Evolutionary conservation across 2,329 filamentous ascomycete species (phyloP).

Genomic region (Fusarium sp.): DNA sequence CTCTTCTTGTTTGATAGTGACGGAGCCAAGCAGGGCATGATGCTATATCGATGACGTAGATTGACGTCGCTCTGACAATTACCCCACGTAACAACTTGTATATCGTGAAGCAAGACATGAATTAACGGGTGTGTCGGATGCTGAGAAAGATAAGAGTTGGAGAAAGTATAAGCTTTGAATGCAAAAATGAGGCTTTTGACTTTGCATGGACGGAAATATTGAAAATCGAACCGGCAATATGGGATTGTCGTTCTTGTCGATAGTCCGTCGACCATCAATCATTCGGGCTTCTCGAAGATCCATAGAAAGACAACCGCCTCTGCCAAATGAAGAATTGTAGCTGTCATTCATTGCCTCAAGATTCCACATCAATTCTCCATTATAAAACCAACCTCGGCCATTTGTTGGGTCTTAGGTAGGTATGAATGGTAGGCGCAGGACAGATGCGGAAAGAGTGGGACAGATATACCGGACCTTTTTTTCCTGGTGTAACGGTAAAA

Average conservation of each 20-base stretch:
- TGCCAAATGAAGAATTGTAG: not conserved
- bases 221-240: not conserved
- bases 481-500: conserved; percentile 4
- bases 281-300: not conserved
- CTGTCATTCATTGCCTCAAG: conserved; percentile 8
- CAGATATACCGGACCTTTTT: conserved; percentile 9
- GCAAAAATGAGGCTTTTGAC: fast-evolving
- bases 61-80: conserved; percentile 32
- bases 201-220: not conserved
- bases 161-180: not conserved
- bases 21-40: conserved; percentile 21
- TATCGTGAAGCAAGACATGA: not conserved
- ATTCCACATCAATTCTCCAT: conserved; percentile 23
- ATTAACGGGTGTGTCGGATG: not conserved
- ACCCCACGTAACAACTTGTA: conserved; percentile 2
- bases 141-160: not conserved
- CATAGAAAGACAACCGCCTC: not conserved
- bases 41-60: conserved; percentile 30
- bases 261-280: not conserved
- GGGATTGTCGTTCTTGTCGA: conserved; percentile 1
- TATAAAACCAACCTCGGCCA: conserved; percentile 3
- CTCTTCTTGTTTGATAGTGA: not conserved
- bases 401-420: conserved; percentile 1
- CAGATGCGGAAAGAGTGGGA: conserved; percentile 10
- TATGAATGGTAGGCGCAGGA: not conserved